Evolutionary conservation across 2,329 filamentous ascomycete species (phyloP).

Genomic region (Neocatenulostroma microsporum): DNA sequence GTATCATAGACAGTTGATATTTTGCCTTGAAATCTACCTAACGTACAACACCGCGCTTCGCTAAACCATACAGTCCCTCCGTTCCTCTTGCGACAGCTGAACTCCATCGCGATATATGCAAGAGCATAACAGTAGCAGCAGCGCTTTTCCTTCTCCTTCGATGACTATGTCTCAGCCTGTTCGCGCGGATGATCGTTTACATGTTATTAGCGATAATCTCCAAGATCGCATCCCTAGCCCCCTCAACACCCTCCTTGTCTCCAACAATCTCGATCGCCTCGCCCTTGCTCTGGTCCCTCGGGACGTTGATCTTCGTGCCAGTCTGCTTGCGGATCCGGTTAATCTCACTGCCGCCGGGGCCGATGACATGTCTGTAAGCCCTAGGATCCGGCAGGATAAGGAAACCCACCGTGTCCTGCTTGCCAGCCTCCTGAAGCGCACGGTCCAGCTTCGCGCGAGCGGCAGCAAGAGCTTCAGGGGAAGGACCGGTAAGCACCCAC

Average conservation of each 20-base stretch:
- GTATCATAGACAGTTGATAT: too few species aligned
- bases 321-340: conserved; percentile 89
- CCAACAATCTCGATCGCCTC: conserved; percentile 91
- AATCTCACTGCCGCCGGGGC: conserved; percentile 80
- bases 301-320: conserved; percentile 88
- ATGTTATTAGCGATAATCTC: conserved; percentile 48
- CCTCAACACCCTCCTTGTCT: conserved; percentile 68
- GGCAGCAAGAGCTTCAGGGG: conserved; percentile 67
- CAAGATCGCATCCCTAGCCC: conserved; percentile 82
- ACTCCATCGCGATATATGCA: too few species aligned
- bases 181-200: too few species aligned
- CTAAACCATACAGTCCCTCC: too few species aligned
- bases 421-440: conserved; percentile 63
- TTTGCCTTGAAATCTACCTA: too few species aligned
- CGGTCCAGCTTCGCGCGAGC: conserved; percentile 67
- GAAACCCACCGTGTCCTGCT: conserved; percentile 70
- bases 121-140: too few species aligned
- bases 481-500: conserved; percentile 75
- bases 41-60: too few species aligned
- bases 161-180: too few species aligned
- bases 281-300: conserved; percentile 62
- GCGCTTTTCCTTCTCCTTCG: too few species aligned
- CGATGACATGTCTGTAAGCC: conserved; percentile 85
- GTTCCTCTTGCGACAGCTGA: too few species aligned
- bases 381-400: conserved; percentile 81